Evolutionary conservation across 768 basidiomycete species (phyloP).

Genomic region (Glaciozyma antarctica): DNA sequence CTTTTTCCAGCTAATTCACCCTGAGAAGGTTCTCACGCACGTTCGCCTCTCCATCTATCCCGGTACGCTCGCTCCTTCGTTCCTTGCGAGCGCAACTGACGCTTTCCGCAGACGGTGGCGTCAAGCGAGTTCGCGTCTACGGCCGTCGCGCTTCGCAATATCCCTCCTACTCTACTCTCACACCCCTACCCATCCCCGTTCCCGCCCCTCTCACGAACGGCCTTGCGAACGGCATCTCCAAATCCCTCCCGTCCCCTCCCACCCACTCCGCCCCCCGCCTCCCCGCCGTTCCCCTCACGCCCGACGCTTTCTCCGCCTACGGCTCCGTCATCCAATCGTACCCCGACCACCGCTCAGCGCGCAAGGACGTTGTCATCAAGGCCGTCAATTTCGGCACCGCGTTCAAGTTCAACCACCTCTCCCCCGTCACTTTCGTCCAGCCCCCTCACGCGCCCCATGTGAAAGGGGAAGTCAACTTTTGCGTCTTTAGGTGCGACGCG

Average conservation of each 20-base stretch:
- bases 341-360: conserved; percentile 53
- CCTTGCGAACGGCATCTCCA: neutral
- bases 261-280: conserved; percentile 44
- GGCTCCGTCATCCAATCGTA: conserved; percentile 89
- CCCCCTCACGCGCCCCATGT: conserved; percentile 36
- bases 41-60: conserved; percentile 81
- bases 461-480: conserved; percentile 54
- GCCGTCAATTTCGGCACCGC: conserved; percentile 84
- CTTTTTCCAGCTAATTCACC: conserved; percentile 70
- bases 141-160: conserved; percentile 48
- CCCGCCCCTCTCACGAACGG: neutral
- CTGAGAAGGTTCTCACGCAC: conserved; percentile 60
- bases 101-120: conserved; percentile 61
- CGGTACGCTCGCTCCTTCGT: conserved; percentile 36
- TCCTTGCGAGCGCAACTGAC: neutral
- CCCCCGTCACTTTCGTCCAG: conserved; percentile 49
- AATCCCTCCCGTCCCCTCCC: conserved; percentile 34
- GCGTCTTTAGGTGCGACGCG: conserved; percentile 72
- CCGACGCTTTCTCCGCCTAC: conserved; percentile 76
- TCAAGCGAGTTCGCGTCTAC: conserved; percentile 80
- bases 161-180: conserved; percentile 7
- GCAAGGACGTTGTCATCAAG: conserved; percentile 54
- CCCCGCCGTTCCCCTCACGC: conserved; percentile 54
- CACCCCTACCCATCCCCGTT: conserved; percentile 6
- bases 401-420: conserved; percentile 82